Evolutionary conservation across 805 yeast genomes (phyloP), one percentile per base, ranked within the genome.

Genomic region (Metschnikowia lochheadii): DNA sequence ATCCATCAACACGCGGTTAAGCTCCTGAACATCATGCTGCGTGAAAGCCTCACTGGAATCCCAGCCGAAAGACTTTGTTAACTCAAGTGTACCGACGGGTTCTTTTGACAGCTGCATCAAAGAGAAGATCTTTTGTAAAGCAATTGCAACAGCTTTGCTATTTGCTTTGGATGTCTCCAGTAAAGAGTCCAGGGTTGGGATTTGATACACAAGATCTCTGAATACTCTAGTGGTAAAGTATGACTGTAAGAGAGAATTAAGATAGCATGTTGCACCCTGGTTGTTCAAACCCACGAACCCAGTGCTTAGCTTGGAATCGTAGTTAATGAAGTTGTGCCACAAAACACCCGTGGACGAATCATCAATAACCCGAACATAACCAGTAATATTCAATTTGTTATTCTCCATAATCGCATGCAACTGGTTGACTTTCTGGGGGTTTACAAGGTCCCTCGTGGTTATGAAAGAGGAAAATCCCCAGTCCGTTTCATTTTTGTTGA

Each of bases 191-290:
- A 33, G n/a, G 0, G 97, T 87, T 1, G 98, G 98, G 49, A 94
- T 91, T 59, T 84, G 84, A 64, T 89, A 92, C 2, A 94, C 98
- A 50, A 90, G 80, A 60, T 83, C 82, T 55, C 97, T 78, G 69
- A 94, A 94, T 31, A 75, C 72, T 55, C 82, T 83, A 0, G 99
- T 94, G 63, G 89, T 89, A 65, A 77, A 94, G 58, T 94, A 87
- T 10, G 96, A 87, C 67, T 94, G 99, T 48, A 94, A 69, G 52
- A 94, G 75, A 0, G 98, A 92, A 66, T 94, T 94, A 63, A 94
- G 79, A 68, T 94, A 94, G 67, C 99, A 94, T 0, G 99, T 94
- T 2, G 99, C 99, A 55, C 99, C 99, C 71, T 94, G 99, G 63
- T 94, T 94, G 57, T 82, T 85, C 54, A 94, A 80, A 1, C 99